phyloP scores from a whole-genome alignment of 2,329 filamentous ascomycete genomes.

The Penicillium italicum region DNA sequence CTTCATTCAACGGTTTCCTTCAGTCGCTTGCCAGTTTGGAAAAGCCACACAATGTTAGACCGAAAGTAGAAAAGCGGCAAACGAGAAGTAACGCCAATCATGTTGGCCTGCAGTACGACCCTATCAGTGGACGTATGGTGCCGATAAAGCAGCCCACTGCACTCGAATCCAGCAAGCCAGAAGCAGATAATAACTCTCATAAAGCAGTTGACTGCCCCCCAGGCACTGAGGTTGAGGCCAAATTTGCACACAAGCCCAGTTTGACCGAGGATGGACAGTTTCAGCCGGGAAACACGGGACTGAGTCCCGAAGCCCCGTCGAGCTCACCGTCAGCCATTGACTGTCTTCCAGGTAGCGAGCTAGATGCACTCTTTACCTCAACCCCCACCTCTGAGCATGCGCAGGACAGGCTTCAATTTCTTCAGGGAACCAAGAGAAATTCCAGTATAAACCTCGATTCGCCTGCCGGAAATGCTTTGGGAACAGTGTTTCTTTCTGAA shows the following conservation, averaged over 20 bases:
- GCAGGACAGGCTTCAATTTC: background rate
- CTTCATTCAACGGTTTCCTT: conserved; percentile 30
- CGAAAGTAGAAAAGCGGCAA: conserved; percentile 4
- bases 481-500: conserved; percentile 7
- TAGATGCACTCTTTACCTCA: conserved; percentile 4
- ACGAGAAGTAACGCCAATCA: conserved; percentile 1
- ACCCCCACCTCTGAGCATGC: background rate
- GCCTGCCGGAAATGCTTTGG: conserved; percentile 11
- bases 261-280: conserved; percentile 9
- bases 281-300: background rate
- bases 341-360: conserved; percentile 10
- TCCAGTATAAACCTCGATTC: conserved; percentile 11
- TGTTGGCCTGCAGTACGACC: conserved; percentile 37
- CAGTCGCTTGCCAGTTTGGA: conserved; percentile 24
- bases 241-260: conserved; percentile 4
- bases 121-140: conserved; percentile 43
- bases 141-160: conserved; percentile 12
- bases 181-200: background rate
- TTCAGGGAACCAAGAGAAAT: conserved; percentile 2
- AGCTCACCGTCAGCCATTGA: conserved; percentile 1
- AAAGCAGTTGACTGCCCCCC: background rate
- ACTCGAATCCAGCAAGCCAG: background rate
- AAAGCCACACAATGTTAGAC: conserved; percentile 5
- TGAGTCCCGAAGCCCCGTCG: background rate
- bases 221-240: conserved; percentile 12